A percentile compares a stretch with the other conserved stretches of the same genome.
Conservation (phyloP, 1,284 basidiomycete species). For the Marasmius sp. region DNA sequence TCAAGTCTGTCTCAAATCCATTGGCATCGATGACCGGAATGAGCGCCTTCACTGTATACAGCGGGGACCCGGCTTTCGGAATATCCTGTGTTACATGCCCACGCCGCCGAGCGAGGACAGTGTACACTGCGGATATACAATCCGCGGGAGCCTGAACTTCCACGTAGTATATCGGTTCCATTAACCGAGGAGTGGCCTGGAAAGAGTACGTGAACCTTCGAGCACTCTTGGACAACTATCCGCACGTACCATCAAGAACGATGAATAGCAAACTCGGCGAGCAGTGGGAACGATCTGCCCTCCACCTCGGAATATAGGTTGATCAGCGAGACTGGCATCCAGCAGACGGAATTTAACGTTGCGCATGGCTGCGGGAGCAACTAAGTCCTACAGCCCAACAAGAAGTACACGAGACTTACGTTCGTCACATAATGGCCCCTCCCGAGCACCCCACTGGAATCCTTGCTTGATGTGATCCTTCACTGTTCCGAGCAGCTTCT, state of each 20-base stretch:
- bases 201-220: neutral
- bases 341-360: constrained; percentile 97
- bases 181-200: constrained; percentile 86
- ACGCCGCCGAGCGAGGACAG: constrained; percentile 91
- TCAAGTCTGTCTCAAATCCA: constrained; percentile 97
- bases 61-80: constrained; percentile 94
- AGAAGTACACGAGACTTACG: constrained; percentile 59
- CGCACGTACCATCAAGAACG: constrained; percentile 85
- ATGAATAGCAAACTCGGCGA: constrained; percentile 97
- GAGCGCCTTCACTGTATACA: constrained; percentile 96
- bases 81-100: constrained; percentile 98
- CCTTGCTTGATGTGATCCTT: constrained; percentile 98
- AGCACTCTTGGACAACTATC: neutral
- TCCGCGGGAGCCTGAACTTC: constrained; percentile 99
- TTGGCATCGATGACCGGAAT: constrained; percentile 99
- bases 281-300: constrained; percentile 99
- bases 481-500: constrained; percentile 86
- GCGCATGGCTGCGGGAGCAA: constrained; percentile 74
- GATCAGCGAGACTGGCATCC: constrained; percentile 88
- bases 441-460: constrained; percentile 98
- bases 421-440: constrained; percentile 97
- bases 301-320: constrained; percentile 96
- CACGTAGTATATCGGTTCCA: constrained; percentile 98
- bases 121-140: constrained; percentile 97
- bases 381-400: constrained; percentile 3